phyloP scores from a whole-genome alignment of 179 eudicot species.

The Pouteria campechiana region DNA sequence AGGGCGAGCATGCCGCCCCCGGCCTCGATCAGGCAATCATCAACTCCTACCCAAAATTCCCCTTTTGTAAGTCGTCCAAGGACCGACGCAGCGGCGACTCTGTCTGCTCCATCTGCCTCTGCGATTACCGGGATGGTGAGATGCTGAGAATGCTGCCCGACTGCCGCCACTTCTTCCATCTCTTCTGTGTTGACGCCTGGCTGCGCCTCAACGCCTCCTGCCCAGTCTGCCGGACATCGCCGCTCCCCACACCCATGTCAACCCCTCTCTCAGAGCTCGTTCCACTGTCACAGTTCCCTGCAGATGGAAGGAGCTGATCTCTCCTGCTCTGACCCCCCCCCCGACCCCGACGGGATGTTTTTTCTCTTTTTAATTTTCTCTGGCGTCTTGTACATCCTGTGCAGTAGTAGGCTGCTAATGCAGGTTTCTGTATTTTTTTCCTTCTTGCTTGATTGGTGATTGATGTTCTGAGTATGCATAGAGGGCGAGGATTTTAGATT shows the following conservation, averaged over 20 bases:
- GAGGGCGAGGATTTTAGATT: too few species aligned
- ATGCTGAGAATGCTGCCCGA: slow-evolving; percentile 85
- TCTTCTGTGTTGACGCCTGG: slow-evolving; percentile 76
- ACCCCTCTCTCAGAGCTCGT: slow-evolving; percentile 81
- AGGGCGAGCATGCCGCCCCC: slow-evolving; percentile 16
- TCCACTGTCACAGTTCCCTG: slow-evolving; percentile 63
- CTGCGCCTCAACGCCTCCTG: slow-evolving; percentile 66
- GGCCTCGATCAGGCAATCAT: slow-evolving; percentile 55
- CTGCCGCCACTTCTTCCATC: slow-evolving; percentile 61
- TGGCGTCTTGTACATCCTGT: too few species aligned
- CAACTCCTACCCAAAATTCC: slow-evolving; percentile 65
- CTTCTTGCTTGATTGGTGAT: too few species aligned
- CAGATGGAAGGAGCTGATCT: slow-evolving; percentile 34
- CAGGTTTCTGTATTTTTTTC: too few species aligned
- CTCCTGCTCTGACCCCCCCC: slow-evolving; percentile 5
- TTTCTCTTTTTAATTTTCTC: background rate
- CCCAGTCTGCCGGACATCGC: slow-evolving; percentile 79
- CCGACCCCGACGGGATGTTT: background rate
- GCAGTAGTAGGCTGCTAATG: too few species aligned
- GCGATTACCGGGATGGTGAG: slow-evolving; percentile 61
- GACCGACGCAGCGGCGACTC: slow-evolving; percentile 7
- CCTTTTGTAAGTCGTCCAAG: slow-evolving; percentile 24
- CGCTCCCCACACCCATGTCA: slow-evolving; percentile 77
- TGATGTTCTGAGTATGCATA: too few species aligned
- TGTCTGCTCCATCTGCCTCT: slow-evolving; percentile 63